Conservation (phyloP, 257 asterid genomes). For the Plantago major region DNA sequence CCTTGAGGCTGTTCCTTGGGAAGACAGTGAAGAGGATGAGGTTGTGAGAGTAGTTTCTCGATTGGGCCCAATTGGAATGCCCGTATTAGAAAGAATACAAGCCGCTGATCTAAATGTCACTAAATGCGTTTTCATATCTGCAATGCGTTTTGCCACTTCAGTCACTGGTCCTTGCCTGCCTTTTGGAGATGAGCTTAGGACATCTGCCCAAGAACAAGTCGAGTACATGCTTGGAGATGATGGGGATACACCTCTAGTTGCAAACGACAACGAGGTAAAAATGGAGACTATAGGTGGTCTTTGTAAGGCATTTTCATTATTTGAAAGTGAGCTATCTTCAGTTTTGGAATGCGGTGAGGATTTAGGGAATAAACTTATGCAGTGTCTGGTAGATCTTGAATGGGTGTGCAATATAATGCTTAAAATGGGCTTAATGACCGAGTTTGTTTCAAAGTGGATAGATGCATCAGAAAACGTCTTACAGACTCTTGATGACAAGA, state of each 20-base stretch:
- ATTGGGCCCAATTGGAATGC: constrained; percentile 44
- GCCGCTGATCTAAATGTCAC: constrained; percentile 42
- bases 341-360: constrained; percentile 27
- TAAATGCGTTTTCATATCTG: constrained; percentile 56
- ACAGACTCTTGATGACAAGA: constrained; percentile 33
- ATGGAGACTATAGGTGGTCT: constrained; percentile 45
- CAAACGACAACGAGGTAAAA: constrained; percentile 53
- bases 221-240: constrained; percentile 77
- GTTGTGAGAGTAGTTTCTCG: constrained; percentile 30
- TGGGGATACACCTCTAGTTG: constrained; percentile 44
- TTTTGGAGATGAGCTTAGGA: constrained; percentile 57
- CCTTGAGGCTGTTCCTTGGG: constrained; percentile 68
- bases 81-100: constrained; percentile 43
- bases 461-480: constrained; percentile 39
- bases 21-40: constrained; percentile 44
- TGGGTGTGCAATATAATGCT: constrained; percentile 63
- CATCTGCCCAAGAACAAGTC: constrained; percentile 76
- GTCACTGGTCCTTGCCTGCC: constrained; percentile 34
- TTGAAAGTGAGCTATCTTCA: constrained; percentile 39
- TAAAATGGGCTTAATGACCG: constrained; percentile 64
- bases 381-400: constrained; percentile 47
- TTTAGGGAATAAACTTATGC: constrained; percentile 32
- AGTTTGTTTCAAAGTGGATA: constrained; percentile 57
- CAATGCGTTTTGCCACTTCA: constrained; percentile 67
- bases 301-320: constrained; percentile 40